phyloP scores from a whole-genome alignment of 2,329 filamentous ascomycete genomes.

The Beauveria scarabaeidicola region DNA sequence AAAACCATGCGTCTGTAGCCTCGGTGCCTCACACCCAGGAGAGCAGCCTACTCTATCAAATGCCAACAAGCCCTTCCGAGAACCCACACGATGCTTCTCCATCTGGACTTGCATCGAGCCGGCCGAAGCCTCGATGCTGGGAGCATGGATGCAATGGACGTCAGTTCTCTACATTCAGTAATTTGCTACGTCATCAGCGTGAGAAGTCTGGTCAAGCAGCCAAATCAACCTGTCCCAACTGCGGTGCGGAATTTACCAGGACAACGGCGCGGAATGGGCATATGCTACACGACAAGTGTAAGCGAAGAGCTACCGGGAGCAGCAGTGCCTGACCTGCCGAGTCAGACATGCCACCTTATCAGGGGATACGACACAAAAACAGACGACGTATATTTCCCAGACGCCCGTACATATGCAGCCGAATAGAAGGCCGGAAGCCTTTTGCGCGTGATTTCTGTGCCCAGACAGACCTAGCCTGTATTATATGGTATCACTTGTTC shows the following conservation, averaged over 20 bases:
- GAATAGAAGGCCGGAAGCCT: not conserved
- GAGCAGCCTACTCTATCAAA: constrained; percentile 32
- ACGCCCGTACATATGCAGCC: not conserved
- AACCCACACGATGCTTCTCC: not conserved
- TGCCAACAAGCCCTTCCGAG: constrained; percentile 14
- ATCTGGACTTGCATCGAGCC: constrained; percentile 56
- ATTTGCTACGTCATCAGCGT: constrained; percentile 81
- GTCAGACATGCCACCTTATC: not conserved
- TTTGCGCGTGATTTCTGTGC: not conserved
- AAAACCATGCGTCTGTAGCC: not conserved
- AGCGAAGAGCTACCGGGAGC: constrained; percentile 37
- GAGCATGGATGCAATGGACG: constrained; percentile 94
- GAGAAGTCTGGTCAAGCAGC: constrained; percentile 88
- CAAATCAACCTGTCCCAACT: constrained; percentile 84
- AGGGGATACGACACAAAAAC: not conserved
- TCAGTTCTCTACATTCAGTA: constrained; percentile 94
- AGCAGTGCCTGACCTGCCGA: constrained; percentile 17
- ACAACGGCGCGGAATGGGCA: constrained; percentile 86
- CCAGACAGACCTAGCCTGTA: not conserved
- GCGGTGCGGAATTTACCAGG: constrained; percentile 86
- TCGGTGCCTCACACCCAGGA: constrained; percentile 14
- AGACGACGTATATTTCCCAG: not conserved
- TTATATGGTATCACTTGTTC: not conserved
- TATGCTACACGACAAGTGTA: constrained; percentile 81
- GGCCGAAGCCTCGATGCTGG: constrained; percentile 94